These are phyloP conservation scores for Globisporangium irregulare DNA, from an alignment of 352 stramenopile species.

Conservation along the genomic window DNA sequence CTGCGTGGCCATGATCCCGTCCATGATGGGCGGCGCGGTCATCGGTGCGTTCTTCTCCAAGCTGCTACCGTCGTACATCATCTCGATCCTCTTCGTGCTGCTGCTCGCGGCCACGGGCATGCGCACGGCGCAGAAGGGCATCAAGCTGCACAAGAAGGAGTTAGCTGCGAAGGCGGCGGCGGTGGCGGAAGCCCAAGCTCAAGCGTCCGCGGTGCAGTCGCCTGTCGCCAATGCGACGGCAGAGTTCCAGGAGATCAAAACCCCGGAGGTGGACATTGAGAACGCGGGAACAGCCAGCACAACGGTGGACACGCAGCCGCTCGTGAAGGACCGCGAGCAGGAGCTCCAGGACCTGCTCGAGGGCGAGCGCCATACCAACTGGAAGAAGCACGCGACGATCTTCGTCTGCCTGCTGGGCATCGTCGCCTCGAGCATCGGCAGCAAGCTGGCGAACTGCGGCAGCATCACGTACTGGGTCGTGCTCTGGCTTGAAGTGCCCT, in stretches of 20 bases:
- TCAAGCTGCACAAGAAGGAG: slow-evolving; percentile 41
- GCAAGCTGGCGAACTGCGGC: slow-evolving; percentile 15
- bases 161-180: slow-evolving; percentile 26
- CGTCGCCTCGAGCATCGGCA: slow-evolving; percentile 26
- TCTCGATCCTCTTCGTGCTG: slow-evolving; percentile 54
- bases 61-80: slow-evolving; percentile 54
- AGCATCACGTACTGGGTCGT: slow-evolving; percentile 27
- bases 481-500: slow-evolving; percentile 43
- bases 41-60: slow-evolving; percentile 57
- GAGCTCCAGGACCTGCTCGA: slow-evolving; percentile 19
- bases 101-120: slow-evolving; percentile 35
- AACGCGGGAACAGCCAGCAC: background rate
- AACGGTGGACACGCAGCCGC: slow-evolving; percentile 12
- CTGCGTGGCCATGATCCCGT: slow-evolving; percentile 56
- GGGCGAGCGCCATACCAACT: slow-evolving; percentile 34
- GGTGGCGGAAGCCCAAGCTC: background rate
- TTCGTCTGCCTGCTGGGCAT: slow-evolving; percentile 43
- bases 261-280: slow-evolving; percentile 11
- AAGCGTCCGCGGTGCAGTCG: background rate
- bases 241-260: slow-evolving; percentile 14
- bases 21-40: slow-evolving; percentile 55
- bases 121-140: slow-evolving; percentile 30
- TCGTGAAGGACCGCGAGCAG: slow-evolving; percentile 19
- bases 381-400: slow-evolving; percentile 34
- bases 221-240: background rate